Evolutionary conservation across 2,329 filamentous ascomycete genomes (phyloP).

Genomic region (Alternaria tenuissima): DNA sequence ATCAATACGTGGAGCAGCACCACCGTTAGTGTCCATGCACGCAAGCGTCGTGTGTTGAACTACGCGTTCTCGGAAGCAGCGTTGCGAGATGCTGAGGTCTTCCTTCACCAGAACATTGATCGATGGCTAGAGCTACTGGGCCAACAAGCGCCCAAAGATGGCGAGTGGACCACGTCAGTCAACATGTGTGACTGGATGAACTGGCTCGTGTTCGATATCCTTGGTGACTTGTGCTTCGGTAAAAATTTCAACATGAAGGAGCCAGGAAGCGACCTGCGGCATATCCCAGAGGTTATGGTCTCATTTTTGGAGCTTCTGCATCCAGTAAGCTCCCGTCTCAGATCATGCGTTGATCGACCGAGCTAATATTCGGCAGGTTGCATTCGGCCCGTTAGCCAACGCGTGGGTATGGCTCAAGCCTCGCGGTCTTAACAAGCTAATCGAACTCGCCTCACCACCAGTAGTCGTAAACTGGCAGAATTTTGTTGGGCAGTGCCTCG

Average conservation of each 20-base stretch:
- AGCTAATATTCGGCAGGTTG: slow-evolving; percentile 7
- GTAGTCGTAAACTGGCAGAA: slow-evolving; percentile 24
- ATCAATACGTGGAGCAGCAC: slow-evolving; percentile 49
- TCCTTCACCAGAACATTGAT: slow-evolving; percentile 42
- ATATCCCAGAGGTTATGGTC: slow-evolving; percentile 32
- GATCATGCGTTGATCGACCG: background rate
- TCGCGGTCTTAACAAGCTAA: slow-evolving; percentile 29
- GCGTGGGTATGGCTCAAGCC: slow-evolving; percentile 36
- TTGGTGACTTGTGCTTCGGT: slow-evolving; percentile 54
- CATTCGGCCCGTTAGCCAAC: slow-evolving; percentile 11
- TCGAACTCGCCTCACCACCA: slow-evolving; percentile 23
- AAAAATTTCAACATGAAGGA: slow-evolving; percentile 48
- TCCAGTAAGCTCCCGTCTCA: slow-evolving; percentile 17
- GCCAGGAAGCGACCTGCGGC: slow-evolving; percentile 26
- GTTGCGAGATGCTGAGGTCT: slow-evolving; percentile 50
- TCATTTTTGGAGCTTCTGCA: slow-evolving; percentile 27
- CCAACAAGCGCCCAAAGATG: slow-evolving; percentile 12
- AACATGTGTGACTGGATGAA: slow-evolving; percentile 34
- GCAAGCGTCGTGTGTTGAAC: slow-evolving; percentile 51
- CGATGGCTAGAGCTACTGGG: slow-evolving; percentile 34
- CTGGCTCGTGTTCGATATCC: slow-evolving; percentile 57
- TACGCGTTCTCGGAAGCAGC: slow-evolving; percentile 54
- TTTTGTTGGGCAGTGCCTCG: slow-evolving; percentile 29
- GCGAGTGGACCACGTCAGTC: slow-evolving; percentile 21
- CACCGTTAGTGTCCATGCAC: slow-evolving; percentile 44